Percentiles rank a stretch among this genome's conserved stretches.
Evolutionary conservation across 2,329 filamentous ascomycete genomes (phyloP).

Genomic region (Fusarium camptoceras): DNA sequence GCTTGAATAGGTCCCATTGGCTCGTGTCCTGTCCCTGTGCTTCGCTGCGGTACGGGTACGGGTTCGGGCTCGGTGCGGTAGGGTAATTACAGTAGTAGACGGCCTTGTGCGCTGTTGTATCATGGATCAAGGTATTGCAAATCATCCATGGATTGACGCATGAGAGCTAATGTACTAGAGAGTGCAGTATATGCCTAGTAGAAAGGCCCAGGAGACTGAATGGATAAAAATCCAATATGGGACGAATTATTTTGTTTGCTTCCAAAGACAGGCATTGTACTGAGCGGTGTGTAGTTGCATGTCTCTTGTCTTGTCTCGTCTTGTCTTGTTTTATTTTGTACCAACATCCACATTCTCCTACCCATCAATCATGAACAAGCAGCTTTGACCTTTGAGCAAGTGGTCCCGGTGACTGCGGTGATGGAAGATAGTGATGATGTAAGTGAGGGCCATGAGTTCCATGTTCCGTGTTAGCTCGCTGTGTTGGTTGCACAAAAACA

Average conservation of each 20-base stretch:
- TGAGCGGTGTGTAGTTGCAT: slow-evolving; percentile 21
- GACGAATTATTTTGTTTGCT: slow-evolving; percentile 15
- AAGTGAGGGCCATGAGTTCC: slow-evolving; percentile 37
- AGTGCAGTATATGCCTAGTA: background rate
- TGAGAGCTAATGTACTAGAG: background rate
- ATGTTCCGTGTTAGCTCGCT: slow-evolving; percentile 37
- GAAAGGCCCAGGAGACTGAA: slow-evolving; percentile 9
- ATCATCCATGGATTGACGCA: slow-evolving; percentile 11
- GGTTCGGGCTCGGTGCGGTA: slow-evolving; percentile 1
- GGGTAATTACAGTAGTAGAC: slow-evolving; percentile 15
- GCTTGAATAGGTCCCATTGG: slow-evolving; percentile 1
- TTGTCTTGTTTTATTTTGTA: too few relatives aligned
- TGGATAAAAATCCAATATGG: background rate
- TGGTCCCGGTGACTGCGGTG: slow-evolving; percentile 30
- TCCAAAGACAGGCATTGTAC: slow-evolving; percentile 12
- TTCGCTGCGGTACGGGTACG: slow-evolving; percentile 8
- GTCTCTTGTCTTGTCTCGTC: slow-evolving; percentile 10
- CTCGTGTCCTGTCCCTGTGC: slow-evolving; percentile 13
- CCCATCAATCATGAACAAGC: slow-evolving; percentile 10
- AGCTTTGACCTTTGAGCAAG: slow-evolving; percentile 26
- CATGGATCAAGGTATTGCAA: slow-evolving; percentile 4
- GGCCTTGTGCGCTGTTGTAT: slow-evolving; percentile 20
- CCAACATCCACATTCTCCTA: background rate
- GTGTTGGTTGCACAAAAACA: slow-evolving; percentile 37
- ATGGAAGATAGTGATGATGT: slow-evolving; percentile 38